phyloP scores from a whole-genome alignment of 2,329 filamentous ascomycete genomes.

The Botrytis elliptica region DNA sequence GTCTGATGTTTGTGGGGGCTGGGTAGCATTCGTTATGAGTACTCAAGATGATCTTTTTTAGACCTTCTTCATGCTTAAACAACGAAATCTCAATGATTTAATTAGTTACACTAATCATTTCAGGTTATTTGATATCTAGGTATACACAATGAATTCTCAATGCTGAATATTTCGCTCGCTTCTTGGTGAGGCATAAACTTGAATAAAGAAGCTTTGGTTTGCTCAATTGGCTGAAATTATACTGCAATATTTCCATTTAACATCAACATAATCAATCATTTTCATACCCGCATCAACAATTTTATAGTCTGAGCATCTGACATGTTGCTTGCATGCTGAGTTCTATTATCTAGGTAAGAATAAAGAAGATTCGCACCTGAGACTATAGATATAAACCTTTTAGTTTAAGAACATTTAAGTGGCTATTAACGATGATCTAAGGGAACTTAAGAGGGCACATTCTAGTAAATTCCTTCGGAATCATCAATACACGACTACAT shows the following conservation, averaged over 20 bases:
- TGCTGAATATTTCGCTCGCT: neutral
- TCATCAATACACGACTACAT: constrained; percentile 79
- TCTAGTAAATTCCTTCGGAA: too few species aligned
- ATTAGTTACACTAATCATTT: neutral
- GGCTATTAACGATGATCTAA: neutral
- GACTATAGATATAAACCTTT: neutral
- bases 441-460: too few species aligned
- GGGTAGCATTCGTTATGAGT: neutral
- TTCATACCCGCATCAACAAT: rapidly evolving
- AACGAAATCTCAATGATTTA: neutral
- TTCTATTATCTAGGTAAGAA: neutral
- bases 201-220: neutral
- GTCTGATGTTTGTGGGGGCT: neutral
- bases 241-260: neutral
- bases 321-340: neutral
- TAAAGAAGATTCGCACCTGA: too few species aligned
- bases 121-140: neutral
- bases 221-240: neutral
- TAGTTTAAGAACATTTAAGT: rapidly evolving
- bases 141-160: neutral
- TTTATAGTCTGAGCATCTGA: neutral
- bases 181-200: neutral
- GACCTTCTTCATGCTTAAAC: neutral
- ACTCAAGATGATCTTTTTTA: neutral
- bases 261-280: neutral